Base-by-base conservation (phyloP, 2,329 filamentous ascomycete species). In the Colletotrichum viniferum region DNA sequence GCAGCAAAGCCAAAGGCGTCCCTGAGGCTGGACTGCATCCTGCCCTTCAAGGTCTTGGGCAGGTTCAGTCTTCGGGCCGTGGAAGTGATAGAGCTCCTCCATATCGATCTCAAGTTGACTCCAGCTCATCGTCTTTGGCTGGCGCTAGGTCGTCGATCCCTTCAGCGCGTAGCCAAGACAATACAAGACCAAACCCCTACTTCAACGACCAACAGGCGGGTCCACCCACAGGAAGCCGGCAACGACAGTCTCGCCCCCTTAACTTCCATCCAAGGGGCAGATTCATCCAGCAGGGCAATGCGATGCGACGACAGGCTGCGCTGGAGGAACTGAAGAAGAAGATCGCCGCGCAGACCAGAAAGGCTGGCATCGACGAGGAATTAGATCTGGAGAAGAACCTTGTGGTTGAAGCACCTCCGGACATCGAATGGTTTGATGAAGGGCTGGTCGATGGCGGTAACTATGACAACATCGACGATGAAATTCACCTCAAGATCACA, bases 351-450 rank as follows among this genome's bases (percentile, higher is more conserved):
- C 93, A 95, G 79, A 94, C 96, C 13, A 91, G 96, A 74, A 96
- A 96, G 83, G 95, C 94, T n/a, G 96, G 96, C 62, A 95, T 98
- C 77, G 96, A 98, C 80, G 96, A 98, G 82, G 96, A 96, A 78
- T 85, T 95, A 34, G 94, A 97, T 77, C 92, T 94, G 64, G 96
- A 99, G 83, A 98, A 96, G 83, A 94, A 95, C 36, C 98, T 96
- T 82, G 85, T 97, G 5, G 92, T 98, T 7, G 93, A 96, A 77
- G 89, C 90, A 36, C 97, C 97, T 12, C 97, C 97, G 5, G 94
- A 94, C 9, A 90, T 98, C 56, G 97, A 99, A 84, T 99, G 97
- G 97, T 98, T 96, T 95, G 97, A 99, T 80, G 96, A 98, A 85
- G 95, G 93, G 4, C 87, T 98, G 21, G 89, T 98, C 18, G 90